Percentiles rank a stretch among this genome's conserved stretches.
These are phyloP conservation scores for Arthrobotrys iridis DNA, from an alignment of 2,329 filamentous ascomycete species.

Conservation along the genomic window DNA sequence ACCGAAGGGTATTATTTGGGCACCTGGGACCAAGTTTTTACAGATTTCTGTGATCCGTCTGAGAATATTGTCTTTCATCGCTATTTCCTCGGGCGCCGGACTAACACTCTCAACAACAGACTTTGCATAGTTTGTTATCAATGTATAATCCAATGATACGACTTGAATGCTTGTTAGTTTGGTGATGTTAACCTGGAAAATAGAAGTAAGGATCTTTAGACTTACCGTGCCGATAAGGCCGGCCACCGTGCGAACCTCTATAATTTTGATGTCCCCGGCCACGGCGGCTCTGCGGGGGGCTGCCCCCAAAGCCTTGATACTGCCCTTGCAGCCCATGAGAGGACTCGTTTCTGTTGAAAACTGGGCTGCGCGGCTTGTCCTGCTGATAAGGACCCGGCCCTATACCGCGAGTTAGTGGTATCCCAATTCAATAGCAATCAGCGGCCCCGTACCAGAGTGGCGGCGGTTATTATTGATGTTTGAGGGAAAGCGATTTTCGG, in stretches of 20 bases:
- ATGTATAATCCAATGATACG: constrained; percentile 30
- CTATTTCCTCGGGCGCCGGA: constrained; percentile 27
- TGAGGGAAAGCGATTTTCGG: constrained; percentile 15
- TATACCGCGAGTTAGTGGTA: neutral
- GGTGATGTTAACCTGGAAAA: neutral
- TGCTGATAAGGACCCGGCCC: constrained; percentile 24
- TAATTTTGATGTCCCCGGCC: constrained; percentile 24
- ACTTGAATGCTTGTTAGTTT: constrained; percentile 22
- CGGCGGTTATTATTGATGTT: constrained; percentile 30
- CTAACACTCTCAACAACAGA: constrained; percentile 33
- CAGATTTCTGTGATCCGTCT: constrained; percentile 54
- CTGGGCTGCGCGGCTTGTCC: constrained; percentile 27
- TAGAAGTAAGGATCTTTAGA: neutral
- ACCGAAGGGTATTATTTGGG: constrained; percentile 57
- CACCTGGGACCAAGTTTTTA: constrained; percentile 54
- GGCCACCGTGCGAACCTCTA: constrained; percentile 27
- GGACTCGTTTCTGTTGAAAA: constrained; percentile 6
- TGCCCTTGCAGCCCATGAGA: constrained; percentile 13
- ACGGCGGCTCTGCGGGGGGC: constrained; percentile 40
- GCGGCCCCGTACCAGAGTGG: constrained; percentile 20
- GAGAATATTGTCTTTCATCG: constrained; percentile 37
- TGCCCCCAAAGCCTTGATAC: constrained; percentile 14
- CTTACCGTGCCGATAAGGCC: constrained; percentile 30
- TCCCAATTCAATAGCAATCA: neutral
- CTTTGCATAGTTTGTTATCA: constrained; percentile 36